These are phyloP conservation scores for Centaurea solstitialis DNA, from an alignment of 129 eudicot genomes.

Conservation along the genomic window DNA sequence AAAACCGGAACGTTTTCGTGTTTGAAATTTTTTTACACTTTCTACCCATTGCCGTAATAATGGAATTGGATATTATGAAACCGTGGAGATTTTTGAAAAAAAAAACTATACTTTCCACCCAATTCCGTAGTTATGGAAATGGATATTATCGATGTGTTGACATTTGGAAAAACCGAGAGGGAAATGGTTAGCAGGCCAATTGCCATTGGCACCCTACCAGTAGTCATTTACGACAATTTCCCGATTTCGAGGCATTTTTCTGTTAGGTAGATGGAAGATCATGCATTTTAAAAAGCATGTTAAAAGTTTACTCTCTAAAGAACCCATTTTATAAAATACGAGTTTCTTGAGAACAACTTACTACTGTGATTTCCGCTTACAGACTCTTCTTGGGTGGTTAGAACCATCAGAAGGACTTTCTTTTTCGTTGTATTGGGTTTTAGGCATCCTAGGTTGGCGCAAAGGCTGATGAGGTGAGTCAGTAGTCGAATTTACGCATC, in stretches of 20 bases:
- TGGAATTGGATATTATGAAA: too few species aligned
- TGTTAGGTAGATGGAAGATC: not conserved
- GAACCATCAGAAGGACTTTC: slow-evolving; percentile 30
- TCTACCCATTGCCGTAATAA: too few species aligned
- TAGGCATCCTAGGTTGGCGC: slow-evolving; percentile 9
- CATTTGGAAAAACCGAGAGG: too few species aligned
- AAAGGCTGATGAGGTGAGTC: not conserved
- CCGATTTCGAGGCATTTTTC: not conserved
- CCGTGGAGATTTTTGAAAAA: too few species aligned
- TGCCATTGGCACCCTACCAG: too few species aligned
- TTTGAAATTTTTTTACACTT: too few species aligned
- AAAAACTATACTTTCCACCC: too few species aligned
- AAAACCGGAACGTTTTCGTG: too few species aligned
- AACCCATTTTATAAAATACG: not conserved
- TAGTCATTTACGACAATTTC: too few species aligned
- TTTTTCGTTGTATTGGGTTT: slow-evolving; percentile 32
- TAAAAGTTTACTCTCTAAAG: not conserved
- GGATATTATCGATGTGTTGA: too few species aligned
- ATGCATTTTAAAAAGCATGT: not conserved
- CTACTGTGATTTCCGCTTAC: slow-evolving; percentile 37
- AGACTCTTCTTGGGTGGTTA: slow-evolving; percentile 28
- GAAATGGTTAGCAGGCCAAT: too few species aligned
- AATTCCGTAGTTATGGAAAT: too few species aligned
- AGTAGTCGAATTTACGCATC: not conserved
- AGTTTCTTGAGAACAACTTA: slow-evolving; percentile 37